These are phyloP conservation scores for Macroventuria anomochaeta DNA, from an alignment of 2,329 filamentous ascomycete species.

Conservation along the genomic window DNA sequence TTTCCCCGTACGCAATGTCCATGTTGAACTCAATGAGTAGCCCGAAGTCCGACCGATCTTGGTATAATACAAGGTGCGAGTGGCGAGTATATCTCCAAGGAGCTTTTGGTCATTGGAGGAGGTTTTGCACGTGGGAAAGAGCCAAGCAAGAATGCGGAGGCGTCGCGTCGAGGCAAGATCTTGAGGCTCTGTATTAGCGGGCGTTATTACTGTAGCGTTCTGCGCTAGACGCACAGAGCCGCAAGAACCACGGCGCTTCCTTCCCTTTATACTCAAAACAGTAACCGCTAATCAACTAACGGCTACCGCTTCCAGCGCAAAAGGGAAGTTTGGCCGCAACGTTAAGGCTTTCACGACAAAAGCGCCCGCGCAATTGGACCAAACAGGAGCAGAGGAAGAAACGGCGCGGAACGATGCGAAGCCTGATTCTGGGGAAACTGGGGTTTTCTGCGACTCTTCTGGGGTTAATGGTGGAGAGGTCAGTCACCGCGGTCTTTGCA, in stretches of 20 bases:
- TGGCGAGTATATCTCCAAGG: not conserved
- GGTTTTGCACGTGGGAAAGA: not conserved
- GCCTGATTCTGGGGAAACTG: constrained; percentile 27
- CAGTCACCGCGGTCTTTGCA: constrained; percentile 18
- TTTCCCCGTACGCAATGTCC: not conserved
- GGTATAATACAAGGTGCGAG: not conserved
- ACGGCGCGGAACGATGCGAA: constrained; percentile 32
- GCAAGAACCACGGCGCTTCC: not conserved
- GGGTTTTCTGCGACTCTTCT: constrained; percentile 20
- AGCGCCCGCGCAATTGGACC: not conserved
- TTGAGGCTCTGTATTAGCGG: constrained; percentile 4
- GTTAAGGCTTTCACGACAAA: not conserved
- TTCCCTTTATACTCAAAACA: not conserved
- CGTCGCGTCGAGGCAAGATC: not conserved
- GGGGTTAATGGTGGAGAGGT: constrained; percentile 17
- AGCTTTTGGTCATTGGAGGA: constrained; percentile 1
- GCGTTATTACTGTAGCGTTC: not conserved
- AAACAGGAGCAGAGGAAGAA: constrained; percentile 5
- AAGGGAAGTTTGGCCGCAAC: constrained; percentile 1
- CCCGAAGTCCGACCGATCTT: not conserved
- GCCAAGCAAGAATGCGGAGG: not conserved
- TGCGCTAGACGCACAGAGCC: not conserved
- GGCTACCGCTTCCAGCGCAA: not conserved
- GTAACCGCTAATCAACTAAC: not conserved
- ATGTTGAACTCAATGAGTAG: not conserved